A percentile compares a stretch with the other conserved stretches of the same genome.
Evolutionary conservation across 2,329 filamentous ascomycete genomes (phyloP).

Genomic region (Hysterium pulicare): DNA sequence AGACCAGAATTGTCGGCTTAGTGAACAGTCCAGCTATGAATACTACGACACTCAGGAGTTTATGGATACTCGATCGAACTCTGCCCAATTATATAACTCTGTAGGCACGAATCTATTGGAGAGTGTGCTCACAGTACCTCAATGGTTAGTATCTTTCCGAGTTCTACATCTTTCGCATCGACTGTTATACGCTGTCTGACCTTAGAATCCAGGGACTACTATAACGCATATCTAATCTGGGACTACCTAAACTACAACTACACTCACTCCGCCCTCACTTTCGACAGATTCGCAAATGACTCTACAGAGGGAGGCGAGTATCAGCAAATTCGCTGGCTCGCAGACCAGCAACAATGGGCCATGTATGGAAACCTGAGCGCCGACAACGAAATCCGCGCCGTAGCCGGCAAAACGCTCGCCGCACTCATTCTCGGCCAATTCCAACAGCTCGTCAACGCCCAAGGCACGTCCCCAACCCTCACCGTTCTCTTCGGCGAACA

Average conservation of each 20-base stretch:
- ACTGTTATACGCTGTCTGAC: not conserved
- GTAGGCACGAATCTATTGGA: slow-evolving; percentile 45
- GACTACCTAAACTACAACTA: slow-evolving; percentile 56
- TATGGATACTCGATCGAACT: slow-evolving; percentile 34
- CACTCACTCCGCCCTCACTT: slow-evolving; percentile 41
- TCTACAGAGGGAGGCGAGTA: no score
- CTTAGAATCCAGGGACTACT: slow-evolving; percentile 41
- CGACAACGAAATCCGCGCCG: slow-evolving; percentile 9
- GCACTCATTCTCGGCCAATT: slow-evolving; percentile 24
- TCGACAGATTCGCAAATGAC: slow-evolving; percentile 20
- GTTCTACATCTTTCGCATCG: not conserved
- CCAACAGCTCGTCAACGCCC: slow-evolving; percentile 14
- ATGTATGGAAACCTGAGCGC: slow-evolving; percentile 42
- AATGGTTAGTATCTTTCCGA: slow-evolving; percentile 17
- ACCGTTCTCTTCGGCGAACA: slow-evolving; percentile 39
- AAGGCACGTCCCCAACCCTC: slow-evolving; percentile 30
- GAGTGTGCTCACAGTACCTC: slow-evolving; percentile 36
- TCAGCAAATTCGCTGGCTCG: slow-evolving; percentile 39
- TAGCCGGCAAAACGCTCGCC: slow-evolving; percentile 28
- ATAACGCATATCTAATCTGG: slow-evolving; percentile 52
- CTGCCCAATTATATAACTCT: slow-evolving; percentile 43
- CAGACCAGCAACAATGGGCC: slow-evolving; percentile 48
- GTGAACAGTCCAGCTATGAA: slow-evolving; percentile 33
- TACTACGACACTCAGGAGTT: slow-evolving; percentile 45
- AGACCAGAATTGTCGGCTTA: slow-evolving; percentile 42